A percentile compares a stretch with the other conserved stretches of the same genome.
These are phyloP conservation scores for Backusella sp. DNA, from an alignment of 192 early-diverging fungal genomes.

Conservation along the genomic window DNA sequence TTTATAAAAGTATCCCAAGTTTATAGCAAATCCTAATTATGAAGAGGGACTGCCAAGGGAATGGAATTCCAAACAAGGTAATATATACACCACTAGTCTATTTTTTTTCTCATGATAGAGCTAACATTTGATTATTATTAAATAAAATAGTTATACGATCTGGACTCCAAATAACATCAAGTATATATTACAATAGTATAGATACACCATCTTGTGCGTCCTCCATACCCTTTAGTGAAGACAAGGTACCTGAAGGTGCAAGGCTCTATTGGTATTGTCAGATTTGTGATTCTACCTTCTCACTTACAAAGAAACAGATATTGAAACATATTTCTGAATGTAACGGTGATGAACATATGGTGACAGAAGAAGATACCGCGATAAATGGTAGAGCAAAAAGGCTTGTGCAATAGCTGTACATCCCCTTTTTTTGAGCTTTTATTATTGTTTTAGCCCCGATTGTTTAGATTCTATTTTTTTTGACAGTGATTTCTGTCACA, in stretches of 20 bases:
- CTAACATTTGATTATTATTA: neutral
- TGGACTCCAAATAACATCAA: constrained; percentile 30
- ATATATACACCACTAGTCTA: neutral
- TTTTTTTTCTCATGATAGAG: neutral
- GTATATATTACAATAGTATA: constrained; percentile 26
- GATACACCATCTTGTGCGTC: constrained; percentile 24
- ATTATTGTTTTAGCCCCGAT: neutral
- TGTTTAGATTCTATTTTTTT: neutral
- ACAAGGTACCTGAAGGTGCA: neutral
- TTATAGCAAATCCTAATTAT: neutral
- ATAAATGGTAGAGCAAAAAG: neutral
- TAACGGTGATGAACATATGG: neutral
- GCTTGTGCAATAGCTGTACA: neutral
- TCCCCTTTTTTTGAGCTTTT: neutral
- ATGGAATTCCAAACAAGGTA: constrained; percentile 36
- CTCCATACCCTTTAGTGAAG: constrained; percentile 12
- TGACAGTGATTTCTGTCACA: neutral
- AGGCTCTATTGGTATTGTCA: constrained; percentile 31
- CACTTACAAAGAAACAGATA: constrained; percentile 23
- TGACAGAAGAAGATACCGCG: neutral
- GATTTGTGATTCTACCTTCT: constrained; percentile 21
- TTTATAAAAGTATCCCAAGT: constrained; percentile 26
- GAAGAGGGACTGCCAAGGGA: constrained; percentile 20
- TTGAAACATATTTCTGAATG: constrained; percentile 23
- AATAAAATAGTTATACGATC: constrained; percentile 15